Conservation (phyloP, 2,329 filamentous ascomycete genomes). For the Alternaria sp. region DNA sequence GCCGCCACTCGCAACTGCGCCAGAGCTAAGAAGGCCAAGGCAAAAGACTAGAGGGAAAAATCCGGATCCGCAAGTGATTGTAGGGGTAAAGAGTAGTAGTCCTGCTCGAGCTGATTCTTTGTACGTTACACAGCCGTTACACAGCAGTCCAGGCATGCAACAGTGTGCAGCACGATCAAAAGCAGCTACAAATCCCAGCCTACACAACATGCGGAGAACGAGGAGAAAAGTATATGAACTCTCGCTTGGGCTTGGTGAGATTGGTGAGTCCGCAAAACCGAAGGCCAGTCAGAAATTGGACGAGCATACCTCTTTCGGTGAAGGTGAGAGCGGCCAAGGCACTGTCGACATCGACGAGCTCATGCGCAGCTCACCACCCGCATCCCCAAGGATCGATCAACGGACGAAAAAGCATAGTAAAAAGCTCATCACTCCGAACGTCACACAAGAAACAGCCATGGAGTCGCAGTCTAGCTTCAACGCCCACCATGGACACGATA, state of each 20-base stretch:
- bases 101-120: conserved; percentile 13
- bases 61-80: conserved; percentile 2
- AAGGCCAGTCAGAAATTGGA: conserved; percentile 2
- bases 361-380: conserved; percentile 24
- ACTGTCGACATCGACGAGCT: conserved; percentile 13
- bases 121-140: conserved; percentile 4
- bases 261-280: conserved; percentile 13
- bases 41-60: conserved; percentile 12
- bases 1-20: conserved; percentile 16
- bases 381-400: conserved; percentile 14
- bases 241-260: conserved; percentile 8
- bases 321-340: conserved; percentile 21
- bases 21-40: conserved; percentile 8
- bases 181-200: conserved; percentile 18
- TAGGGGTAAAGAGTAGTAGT: conserved; percentile 11
- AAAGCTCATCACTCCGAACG: conserved; percentile 38
- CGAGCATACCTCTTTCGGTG: conserved; percentile 16
- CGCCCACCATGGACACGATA: conserved; percentile 28
- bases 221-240: conserved; percentile 24
- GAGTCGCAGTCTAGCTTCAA: conserved; percentile 32
- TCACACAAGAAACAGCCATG: conserved; percentile 38
- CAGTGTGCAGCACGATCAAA: conserved; percentile 17
- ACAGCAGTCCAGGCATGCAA: conserved; percentile 17
- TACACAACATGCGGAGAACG: conserved; percentile 25
- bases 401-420: conserved; percentile 27